phyloP scores from a whole-genome alignment of 2,329 filamentous ascomycete species.

The Gaeumannomyces tritici region DNA sequence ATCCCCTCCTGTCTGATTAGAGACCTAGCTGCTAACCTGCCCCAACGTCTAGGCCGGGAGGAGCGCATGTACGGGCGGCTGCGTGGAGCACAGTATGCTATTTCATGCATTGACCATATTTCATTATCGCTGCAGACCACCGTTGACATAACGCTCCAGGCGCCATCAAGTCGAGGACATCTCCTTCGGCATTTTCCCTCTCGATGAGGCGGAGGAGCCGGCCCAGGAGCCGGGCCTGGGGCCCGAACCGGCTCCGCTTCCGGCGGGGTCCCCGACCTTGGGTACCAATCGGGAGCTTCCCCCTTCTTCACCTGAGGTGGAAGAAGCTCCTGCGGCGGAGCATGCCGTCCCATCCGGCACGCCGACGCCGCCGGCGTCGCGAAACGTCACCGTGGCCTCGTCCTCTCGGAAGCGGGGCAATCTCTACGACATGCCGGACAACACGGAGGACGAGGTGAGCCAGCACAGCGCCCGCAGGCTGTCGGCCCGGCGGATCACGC shows the following conservation, averaged over 20 bases:
- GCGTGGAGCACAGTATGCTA: conserved; percentile 50
- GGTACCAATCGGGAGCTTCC: not conserved
- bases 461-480: not conserved
- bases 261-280: conserved; percentile 4
- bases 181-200: conserved; percentile 42
- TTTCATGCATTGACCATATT: not conserved
- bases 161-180: conserved; percentile 49
- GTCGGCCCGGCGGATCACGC: not conserved
- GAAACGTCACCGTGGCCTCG: not conserved
- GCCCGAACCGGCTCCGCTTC: conserved; percentile 3
- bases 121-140: not conserved
- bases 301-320: not conserved
- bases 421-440: conserved; percentile 6
- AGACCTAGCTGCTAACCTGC: not conserved
- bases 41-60: conserved; percentile 35
- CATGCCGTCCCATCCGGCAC: not conserved
- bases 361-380: not conserved
- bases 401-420: not conserved
- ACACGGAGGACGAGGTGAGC: conserved; percentile 9
- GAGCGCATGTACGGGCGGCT: conserved; percentile 56
- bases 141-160: conserved; percentile 17
- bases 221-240: conserved; percentile 7
- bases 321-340: not conserved
- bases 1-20: not conserved
- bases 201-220: conserved; percentile 13